Base-by-base conservation (phyloP, 140 eudicot species). In the Erigeron philadelphicus region DNA sequence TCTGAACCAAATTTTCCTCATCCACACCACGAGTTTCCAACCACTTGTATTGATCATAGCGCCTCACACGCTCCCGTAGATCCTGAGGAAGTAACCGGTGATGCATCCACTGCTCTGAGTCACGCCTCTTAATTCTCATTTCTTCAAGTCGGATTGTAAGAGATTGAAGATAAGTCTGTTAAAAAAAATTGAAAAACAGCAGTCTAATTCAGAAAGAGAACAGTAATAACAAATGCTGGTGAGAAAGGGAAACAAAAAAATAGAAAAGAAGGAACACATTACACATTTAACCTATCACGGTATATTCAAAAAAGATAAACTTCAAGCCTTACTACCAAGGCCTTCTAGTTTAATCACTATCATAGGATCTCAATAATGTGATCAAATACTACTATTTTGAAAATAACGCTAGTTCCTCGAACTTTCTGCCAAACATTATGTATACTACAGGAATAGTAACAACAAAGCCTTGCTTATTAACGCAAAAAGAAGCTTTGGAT, bases 21-120 rank as follows among this genome's bases (percentile, higher is more conserved):
- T 89, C 96, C 47, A 89, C 95, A 77, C 96, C 96, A 25, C 90
- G 94, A 11, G 96, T 89, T 72, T 84, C 96, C 59, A 86, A 70
- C 96, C 96, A 89, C 64, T 89, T 89, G 81, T 89, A 89, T 53
- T 86, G 96, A 78, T 89, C 93, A 64, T 89, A 89, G 44, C 95
- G 85, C 52, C 96, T 82, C 11, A 89, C 94, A 15, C 96, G 80
- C 52, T 86, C 95, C 47, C 95, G 81, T 1, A 89, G 90, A 18
- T 86, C 95, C 43, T 74, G 87, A 9, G 96, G 96, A 44, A 86
- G 95, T 72, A 89, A 84, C 17, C 96, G 90, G 64, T 89, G 96
- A 80, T 89, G 96, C 96, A 89, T 89, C 90, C 96, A 89, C 69
- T 86, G 95, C 78, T 89, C 90, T 18, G 96, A 84, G 79, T 89